Evolutionary conservation across 192 early-diverging fungal species (phyloP).

Genomic region (Allomyces macrogynus): DNA sequence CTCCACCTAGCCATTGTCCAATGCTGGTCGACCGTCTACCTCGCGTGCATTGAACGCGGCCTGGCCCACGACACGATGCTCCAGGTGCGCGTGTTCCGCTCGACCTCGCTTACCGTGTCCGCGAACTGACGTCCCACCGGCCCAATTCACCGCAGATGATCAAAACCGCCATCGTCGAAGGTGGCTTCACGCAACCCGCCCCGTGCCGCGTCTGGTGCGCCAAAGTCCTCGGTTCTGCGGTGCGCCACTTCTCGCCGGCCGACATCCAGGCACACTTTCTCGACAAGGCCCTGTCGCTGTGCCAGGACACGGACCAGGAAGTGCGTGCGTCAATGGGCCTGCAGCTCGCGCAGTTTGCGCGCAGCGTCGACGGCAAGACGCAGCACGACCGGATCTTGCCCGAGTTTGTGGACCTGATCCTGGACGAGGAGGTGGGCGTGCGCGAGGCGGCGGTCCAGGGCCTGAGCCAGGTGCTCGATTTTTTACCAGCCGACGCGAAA

Average conservation of each 20-base stretch:
- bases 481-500: not conserved
- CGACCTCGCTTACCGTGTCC: no score
- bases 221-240: not conserved
- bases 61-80: no score
- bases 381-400: not conserved
- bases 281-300: not conserved
- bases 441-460: not conserved
- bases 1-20: not conserved
- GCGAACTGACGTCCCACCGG: no score
- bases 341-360: not conserved
- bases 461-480: not conserved
- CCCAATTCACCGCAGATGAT: not conserved
- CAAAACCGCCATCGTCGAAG: not conserved
- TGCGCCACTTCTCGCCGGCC: not conserved
- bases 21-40: not conserved
- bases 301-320: not conserved
- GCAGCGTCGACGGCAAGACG: not conserved
- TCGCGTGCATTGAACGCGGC: not conserved
- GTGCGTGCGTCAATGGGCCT: not conserved
- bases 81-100: no score
- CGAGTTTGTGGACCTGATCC: not conserved
- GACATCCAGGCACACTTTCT: not conserved
- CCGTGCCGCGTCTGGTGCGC: not conserved
- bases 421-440: not conserved
- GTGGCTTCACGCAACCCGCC: not conserved